Percentiles rank a stretch among this genome's conserved stretches.
These are phyloP conservation scores for Pseudopediastrum boryanum DNA, from an alignment of 139 green algal genomes.

Conservation along the genomic window DNA sequence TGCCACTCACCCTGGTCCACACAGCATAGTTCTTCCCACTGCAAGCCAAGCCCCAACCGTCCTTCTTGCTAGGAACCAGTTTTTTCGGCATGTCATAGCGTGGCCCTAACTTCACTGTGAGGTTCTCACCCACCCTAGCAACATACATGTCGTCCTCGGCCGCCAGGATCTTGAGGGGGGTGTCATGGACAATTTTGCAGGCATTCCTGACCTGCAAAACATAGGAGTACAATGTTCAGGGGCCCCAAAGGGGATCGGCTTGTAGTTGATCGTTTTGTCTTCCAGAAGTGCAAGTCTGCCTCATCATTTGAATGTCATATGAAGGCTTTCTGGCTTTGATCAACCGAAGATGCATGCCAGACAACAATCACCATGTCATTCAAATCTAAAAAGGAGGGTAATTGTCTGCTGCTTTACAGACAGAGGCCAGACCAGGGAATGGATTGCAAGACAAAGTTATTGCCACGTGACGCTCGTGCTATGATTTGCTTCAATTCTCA, in stretches of 20 bases:
- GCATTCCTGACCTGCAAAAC: constrained; percentile 40
- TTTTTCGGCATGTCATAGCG: constrained; percentile 19
- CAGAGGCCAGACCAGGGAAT: too few species aligned
- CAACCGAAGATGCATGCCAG: neutral
- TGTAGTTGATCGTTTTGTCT: too few species aligned
- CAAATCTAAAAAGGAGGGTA: too few species aligned
- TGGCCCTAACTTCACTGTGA: constrained; percentile 23
- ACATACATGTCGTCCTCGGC: constrained; percentile 79
- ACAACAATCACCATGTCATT: neutral
- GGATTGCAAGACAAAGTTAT: too few species aligned
- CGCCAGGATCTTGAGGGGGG: constrained; percentile 65
- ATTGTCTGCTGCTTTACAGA: too few species aligned
- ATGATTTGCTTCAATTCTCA: too few species aligned
- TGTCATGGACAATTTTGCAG: constrained; percentile 54
- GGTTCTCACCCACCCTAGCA: constrained; percentile 5
- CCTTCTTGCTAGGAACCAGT: neutral
- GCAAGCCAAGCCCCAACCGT: constrained; percentile 18
- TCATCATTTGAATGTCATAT: neutral
- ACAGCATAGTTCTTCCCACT: constrained; percentile 23
- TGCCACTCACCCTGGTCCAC: constrained; percentile 9
- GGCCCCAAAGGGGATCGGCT: too few species aligned
- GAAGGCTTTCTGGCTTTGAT: neutral
- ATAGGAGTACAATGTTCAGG: neutral
- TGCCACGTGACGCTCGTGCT: too few species aligned
- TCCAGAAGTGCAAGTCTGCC: neutral